Evolutionary conservation across 495 filamentous ascomycete genomes (phyloP).

Genomic region (Penicillium ochrochloron): DNA sequence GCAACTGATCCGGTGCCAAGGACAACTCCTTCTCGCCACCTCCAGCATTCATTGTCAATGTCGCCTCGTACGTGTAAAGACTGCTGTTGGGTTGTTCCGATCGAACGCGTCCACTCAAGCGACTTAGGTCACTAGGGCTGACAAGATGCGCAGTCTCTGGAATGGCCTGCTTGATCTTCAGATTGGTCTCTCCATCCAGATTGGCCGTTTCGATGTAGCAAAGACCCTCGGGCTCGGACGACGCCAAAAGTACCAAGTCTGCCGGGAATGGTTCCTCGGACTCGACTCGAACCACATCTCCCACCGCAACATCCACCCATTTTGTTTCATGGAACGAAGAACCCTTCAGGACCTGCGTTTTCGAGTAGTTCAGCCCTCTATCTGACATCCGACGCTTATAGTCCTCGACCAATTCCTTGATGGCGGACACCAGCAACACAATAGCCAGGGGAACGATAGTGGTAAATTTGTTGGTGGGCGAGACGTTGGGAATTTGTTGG

Average conservation of each 20-base stretch:
- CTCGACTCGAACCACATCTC: constrained; percentile 92
- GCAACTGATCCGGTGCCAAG: constrained; percentile 78
- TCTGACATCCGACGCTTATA: constrained; percentile 89
- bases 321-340: constrained; percentile 83
- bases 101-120: constrained; percentile 81
- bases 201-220: constrained; percentile 99
- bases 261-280: constrained; percentile 97
- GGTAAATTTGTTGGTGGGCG: constrained; percentile 92
- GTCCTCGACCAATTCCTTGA: constrained; percentile 94
- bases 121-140: constrained; percentile 82
- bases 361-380: constrained; percentile 84
- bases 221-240: constrained; percentile 94
- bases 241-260: constrained; percentile 88
- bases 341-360: constrained; percentile 80
- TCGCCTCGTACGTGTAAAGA: constrained; percentile 97
- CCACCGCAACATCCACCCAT: constrained; percentile 93
- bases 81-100: constrained; percentile 99
- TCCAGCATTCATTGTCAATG: constrained; percentile 87
- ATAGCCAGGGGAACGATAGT: constrained; percentile 92
- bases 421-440: constrained; percentile 90
- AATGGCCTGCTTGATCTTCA: constrained; percentile 98
- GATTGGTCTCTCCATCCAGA: constrained; percentile 95
- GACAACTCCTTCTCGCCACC: constrained; percentile 95
- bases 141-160: constrained; percentile 91
- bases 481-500: constrained; percentile 95